These are phyloP conservation scores for Zygotorulaspora danielsina DNA, from an alignment of 805 yeast genomes.

Conservation along the genomic window DNA sequence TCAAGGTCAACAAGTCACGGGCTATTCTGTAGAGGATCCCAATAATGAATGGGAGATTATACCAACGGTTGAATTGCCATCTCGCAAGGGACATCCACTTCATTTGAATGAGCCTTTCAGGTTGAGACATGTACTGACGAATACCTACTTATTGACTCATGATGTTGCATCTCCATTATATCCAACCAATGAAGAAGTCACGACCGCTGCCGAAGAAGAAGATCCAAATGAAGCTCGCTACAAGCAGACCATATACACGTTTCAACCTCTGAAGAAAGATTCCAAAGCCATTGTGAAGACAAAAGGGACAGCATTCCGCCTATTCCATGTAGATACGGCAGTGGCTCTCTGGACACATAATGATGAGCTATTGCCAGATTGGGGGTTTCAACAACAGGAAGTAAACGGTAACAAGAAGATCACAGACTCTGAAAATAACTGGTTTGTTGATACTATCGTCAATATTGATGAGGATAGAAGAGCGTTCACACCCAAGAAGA, in stretches of 20 bases:
- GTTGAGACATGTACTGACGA: constrained; percentile 74
- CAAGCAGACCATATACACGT: constrained; percentile 74
- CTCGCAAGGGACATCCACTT: constrained; percentile 47
- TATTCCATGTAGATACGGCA: constrained; percentile 78
- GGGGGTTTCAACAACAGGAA: constrained; percentile 92
- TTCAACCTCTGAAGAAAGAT: constrained; percentile 56
- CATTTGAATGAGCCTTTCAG: constrained; percentile 70
- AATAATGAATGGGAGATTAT: constrained; percentile 86
- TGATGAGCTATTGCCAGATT: constrained; percentile 81
- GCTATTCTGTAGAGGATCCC: constrained; percentile 48
- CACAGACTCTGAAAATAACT: constrained; percentile 59
- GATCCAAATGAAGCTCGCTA: constrained; percentile 50
- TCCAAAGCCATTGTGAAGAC: constrained; percentile 51
- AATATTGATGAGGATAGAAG: constrained; percentile 62
- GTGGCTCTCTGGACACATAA: constrained; percentile 94
- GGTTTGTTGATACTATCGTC: constrained; percentile 71
- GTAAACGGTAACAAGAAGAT: constrained; percentile 90
- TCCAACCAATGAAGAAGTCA: constrained; percentile 92
- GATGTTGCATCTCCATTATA: constrained; percentile 93
- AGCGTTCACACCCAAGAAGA: constrained; percentile 58
- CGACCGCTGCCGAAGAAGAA: constrained; percentile 60
- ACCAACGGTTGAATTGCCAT: constrained; percentile 50
- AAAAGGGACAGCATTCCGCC: constrained; percentile 60
- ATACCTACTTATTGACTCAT: constrained; percentile 78
- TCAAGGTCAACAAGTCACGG: constrained; percentile 91